Conservation (phyloP, 2,329 filamentous ascomycete genomes). For the Colletotrichum euphorbiae region DNA sequence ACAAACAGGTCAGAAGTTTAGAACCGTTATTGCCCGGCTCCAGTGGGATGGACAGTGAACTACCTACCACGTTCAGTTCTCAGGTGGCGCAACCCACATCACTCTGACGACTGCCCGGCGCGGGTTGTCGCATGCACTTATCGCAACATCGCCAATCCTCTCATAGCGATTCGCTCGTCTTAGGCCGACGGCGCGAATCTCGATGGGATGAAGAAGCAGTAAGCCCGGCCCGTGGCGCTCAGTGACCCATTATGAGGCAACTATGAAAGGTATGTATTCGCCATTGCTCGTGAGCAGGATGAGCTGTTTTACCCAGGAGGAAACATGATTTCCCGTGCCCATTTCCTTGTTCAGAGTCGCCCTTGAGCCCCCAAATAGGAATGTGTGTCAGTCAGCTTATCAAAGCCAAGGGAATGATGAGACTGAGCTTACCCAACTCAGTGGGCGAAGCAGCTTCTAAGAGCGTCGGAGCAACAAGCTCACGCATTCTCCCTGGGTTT, state of each 20-base stretch:
- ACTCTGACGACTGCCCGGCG: neutral
- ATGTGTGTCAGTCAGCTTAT: constrained; percentile 21
- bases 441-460: no score
- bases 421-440: neutral
- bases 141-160: neutral
- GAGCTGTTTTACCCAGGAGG: neutral
- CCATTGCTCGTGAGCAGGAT: neutral
- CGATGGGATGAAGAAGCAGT: neutral
- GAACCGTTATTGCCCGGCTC: neutral
- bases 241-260: neutral
- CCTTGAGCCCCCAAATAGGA: constrained; percentile 4
- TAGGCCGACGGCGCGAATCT: neutral
- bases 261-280: no score
- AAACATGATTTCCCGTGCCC: constrained; percentile 9
- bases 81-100: constrained; percentile 18
- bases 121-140: constrained; percentile 23
- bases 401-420: neutral
- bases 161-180: neutral
- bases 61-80: neutral
- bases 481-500: no score
- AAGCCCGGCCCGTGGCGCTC: neutral
- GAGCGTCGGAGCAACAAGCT: no score
- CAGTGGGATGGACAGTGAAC: no score
- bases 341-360: constrained; percentile 5
- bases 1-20: neutral